Evolutionary conservation across 2,329 filamentous ascomycete species (phyloP).

Genomic region (Thyridium curvatum): DNA sequence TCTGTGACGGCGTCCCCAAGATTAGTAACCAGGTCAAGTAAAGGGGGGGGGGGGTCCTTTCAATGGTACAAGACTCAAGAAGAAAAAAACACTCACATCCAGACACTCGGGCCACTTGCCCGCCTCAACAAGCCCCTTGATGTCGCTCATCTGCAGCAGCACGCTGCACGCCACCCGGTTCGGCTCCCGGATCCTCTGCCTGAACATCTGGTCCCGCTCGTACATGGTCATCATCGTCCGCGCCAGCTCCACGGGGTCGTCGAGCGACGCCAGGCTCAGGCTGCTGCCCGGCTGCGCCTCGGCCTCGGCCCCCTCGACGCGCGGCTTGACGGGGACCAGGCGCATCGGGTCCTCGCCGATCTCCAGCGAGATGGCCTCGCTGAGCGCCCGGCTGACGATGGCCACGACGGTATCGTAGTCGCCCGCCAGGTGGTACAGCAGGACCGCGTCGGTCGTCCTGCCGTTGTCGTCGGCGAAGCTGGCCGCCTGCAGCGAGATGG

Average conservation of each 20-base stretch:
- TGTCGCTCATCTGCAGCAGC: constrained; percentile 54
- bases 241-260: constrained; percentile 54
- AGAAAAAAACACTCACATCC: constrained; percentile 40
- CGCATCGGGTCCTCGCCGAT: constrained; percentile 75
- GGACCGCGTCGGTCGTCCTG: constrained; percentile 84
- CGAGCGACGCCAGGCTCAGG: constrained; percentile 53
- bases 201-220: constrained; percentile 55
- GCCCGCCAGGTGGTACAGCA: constrained; percentile 89
- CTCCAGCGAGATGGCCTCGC: constrained; percentile 81
- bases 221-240: constrained; percentile 59
- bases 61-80: too few species aligned
- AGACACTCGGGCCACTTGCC: constrained; percentile 51
- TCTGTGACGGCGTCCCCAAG: too few species aligned
- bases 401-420: constrained; percentile 93
- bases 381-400: constrained; percentile 84
- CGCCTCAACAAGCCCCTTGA: constrained; percentile 49
- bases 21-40: background rate
- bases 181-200: constrained; percentile 47
- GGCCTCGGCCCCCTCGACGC: constrained; percentile 36
- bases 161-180: constrained; percentile 52
- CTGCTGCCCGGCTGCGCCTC: constrained; percentile 43
- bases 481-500: constrained; percentile 90
- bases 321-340: constrained; percentile 73
- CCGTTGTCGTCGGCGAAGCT: constrained; percentile 92
- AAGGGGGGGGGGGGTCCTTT: too few species aligned